Evolutionary conservation across 1,139 yeast genomes (phyloP).

Genomic region (Scheffersomyces segobiensis): DNA sequence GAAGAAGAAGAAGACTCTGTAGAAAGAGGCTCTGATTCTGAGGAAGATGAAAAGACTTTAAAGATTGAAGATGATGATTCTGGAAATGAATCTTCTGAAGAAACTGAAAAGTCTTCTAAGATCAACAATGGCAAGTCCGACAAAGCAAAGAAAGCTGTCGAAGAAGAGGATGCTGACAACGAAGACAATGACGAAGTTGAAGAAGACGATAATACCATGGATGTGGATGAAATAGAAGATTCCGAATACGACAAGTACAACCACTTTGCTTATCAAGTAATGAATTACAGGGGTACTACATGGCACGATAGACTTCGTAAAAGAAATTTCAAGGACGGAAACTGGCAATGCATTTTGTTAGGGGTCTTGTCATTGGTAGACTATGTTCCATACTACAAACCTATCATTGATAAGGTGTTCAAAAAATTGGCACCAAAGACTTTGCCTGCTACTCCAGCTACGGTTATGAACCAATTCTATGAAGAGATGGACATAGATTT

Average conservation of each 20-base stretch:
- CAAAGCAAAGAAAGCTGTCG: constrained; percentile 4
- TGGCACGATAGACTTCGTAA: constrained; percentile 81
- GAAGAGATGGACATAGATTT: constrained; percentile 46
- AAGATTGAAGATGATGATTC: constrained; percentile 29
- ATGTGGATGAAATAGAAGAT: constrained; percentile 15
- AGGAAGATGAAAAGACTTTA: constrained; percentile 17
- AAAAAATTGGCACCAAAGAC: constrained; percentile 59
- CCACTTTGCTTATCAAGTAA: constrained; percentile 56
- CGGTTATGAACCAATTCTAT: constrained; percentile 54
- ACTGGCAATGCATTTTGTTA: constrained; percentile 76
- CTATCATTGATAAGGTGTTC: constrained; percentile 46
- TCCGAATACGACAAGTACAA: constrained; percentile 15
- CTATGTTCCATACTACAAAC: constrained; percentile 55
- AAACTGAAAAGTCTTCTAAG: constrained; percentile 11
- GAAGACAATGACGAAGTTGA: constrained; percentile 14
- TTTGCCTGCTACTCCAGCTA: constrained; percentile 47
- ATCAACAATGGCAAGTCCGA: constrained; percentile 8
- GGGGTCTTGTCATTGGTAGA: constrained; percentile 70
- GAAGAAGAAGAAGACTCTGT: constrained; percentile 12
- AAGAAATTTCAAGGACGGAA: constrained; percentile 79
- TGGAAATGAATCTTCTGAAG: constrained; percentile 10
- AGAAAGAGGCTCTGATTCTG: constrained; percentile 27
- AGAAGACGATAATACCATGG: constrained; percentile 12
- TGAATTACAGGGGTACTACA: constrained; percentile 60
- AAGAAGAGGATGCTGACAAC: constrained; percentile 11